These are phyloP conservation scores for Solanum phureja DNA, from an alignment of 257 asterid species.

Conservation along the genomic window DNA sequence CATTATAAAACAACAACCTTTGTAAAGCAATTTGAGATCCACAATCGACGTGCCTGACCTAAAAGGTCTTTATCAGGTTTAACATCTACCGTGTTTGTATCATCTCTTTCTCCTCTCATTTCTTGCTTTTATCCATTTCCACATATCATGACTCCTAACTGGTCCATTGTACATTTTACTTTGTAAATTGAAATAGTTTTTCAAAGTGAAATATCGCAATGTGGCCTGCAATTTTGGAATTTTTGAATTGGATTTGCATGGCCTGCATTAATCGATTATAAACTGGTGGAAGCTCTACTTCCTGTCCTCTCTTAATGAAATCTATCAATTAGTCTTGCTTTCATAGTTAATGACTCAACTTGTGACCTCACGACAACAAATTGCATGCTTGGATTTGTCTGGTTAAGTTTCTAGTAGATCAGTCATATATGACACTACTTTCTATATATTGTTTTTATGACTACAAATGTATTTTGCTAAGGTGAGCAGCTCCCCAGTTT, in stretches of 20 bases:
- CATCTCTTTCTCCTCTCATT: neutral
- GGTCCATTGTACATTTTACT: neutral
- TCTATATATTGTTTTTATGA: neutral
- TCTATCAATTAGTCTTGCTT: neutral
- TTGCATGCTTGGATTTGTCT: neutral
- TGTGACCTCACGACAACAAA: neutral
- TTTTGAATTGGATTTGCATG: neutral
- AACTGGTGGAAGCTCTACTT: neutral
- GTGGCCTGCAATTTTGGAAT: neutral
- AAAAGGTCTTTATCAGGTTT: neutral
- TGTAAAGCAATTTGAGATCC: neutral
- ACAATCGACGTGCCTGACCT: neutral
- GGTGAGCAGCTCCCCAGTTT: neutral
- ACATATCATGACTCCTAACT: neutral
- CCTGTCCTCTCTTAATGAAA: neutral
- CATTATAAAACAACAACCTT: neutral
- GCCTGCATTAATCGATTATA: neutral
- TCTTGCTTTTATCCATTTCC: neutral
- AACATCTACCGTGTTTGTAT: neutral
- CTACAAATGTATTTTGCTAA: neutral
- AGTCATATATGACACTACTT: neutral
- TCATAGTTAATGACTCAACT: neutral
- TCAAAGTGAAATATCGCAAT: neutral
- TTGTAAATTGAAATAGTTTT: neutral
- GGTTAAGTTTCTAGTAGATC: neutral